Evolutionary conservation across 352 stramenopile species (phyloP).

Genomic region (Globisporangium nagaii): DNA sequence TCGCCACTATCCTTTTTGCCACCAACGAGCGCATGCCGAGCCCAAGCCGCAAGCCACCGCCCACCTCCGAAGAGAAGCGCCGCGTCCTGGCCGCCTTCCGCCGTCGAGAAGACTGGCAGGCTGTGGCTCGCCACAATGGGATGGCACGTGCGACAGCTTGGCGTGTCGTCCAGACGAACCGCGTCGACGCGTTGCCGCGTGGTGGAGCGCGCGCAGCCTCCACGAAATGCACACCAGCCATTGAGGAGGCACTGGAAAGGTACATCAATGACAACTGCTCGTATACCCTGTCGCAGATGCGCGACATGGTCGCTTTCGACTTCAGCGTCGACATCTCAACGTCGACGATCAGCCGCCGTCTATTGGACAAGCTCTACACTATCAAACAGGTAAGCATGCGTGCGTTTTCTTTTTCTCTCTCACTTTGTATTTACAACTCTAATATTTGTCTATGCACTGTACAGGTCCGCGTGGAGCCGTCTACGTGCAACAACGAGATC

Average conservation of each 20-base stretch:
- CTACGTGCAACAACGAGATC: conserved; percentile 12
- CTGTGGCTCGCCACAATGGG: neutral
- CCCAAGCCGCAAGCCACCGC: too few relatives aligned
- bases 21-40: too few relatives aligned
- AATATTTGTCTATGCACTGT: neutral
- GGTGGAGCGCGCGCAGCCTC: neutral
- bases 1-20: too few relatives aligned
- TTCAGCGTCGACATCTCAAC: conserved; percentile 5
- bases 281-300: neutral
- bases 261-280: neutral
- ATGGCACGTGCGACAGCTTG: neutral
- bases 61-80: neutral
- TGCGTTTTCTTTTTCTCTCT: neutral
- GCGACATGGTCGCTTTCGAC: neutral
- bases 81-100: neutral
- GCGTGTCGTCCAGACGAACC: neutral
- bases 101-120: neutral
- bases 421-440: neutral
- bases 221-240: neutral
- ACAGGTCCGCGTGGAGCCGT: neutral
- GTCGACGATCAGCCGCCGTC: conserved; percentile 9
- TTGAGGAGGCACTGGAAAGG: neutral
- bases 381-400: conserved; percentile 14
- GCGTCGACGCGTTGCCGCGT: neutral
- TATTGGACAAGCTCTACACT: conserved; percentile 10